These are phyloP conservation scores for Metschnikowia lochheadii DNA, from an alignment of 805 yeast genomes.

Conservation along the genomic window DNA sequence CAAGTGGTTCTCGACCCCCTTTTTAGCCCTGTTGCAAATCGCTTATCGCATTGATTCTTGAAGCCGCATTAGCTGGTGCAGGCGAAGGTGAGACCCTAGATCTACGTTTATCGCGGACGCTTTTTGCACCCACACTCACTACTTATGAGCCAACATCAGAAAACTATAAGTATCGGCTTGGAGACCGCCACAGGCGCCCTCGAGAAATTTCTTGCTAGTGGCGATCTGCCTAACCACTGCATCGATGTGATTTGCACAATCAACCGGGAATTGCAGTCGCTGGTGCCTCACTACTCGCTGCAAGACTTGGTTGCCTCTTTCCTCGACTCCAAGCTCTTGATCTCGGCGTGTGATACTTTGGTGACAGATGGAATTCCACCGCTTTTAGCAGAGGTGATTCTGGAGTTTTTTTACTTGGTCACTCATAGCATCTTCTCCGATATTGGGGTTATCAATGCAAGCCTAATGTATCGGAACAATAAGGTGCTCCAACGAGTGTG, in stretches of 20 bases:
- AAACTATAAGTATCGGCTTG: conserved; percentile 14
- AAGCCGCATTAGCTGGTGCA: not conserved
- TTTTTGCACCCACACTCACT: conserved; percentile 2
- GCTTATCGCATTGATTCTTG: not conserved
- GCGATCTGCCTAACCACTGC: conserved; percentile 11
- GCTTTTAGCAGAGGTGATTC: conserved; percentile 5
- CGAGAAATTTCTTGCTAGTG: conserved; percentile 9
- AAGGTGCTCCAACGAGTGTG: conserved; percentile 8
- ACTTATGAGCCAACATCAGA: conserved; percentile 6
- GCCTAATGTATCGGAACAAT: conserved; percentile 10
- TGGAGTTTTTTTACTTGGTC: conserved; percentile 10
- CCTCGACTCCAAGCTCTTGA: conserved; percentile 11
- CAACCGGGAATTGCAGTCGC: conserved; percentile 12
- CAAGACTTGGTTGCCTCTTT: conserved; percentile 10
- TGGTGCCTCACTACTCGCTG: conserved; percentile 3
- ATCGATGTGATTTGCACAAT: conserved; percentile 11
- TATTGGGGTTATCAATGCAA: conserved; percentile 6
- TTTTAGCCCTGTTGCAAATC: not conserved
- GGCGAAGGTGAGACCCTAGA: not conserved
- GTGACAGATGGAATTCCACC: conserved; percentile 5
- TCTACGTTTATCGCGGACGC: not conserved
- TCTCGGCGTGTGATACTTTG: conserved; percentile 13
- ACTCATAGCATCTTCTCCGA: conserved; percentile 10
- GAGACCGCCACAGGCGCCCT: conserved; percentile 13
- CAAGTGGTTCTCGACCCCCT: not conserved